Percentiles rank a stretch among this genome's conserved stretches.
Evolutionary conservation across 345 rosid genomes (phyloP).

Genomic region (Aquilaria yunnanensis): DNA sequence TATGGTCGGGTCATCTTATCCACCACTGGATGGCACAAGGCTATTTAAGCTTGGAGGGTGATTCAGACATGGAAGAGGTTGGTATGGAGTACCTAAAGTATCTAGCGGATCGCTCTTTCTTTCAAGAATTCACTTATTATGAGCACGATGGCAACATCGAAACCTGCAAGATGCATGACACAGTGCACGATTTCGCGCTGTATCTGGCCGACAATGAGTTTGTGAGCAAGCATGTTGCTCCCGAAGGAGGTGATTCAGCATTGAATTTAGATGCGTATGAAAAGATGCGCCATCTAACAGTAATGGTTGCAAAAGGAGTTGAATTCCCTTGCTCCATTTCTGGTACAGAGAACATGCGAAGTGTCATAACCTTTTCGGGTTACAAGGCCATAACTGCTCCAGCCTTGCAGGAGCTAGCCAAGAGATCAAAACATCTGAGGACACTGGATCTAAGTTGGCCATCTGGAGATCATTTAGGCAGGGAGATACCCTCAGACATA

Average conservation of each 20-base stretch:
- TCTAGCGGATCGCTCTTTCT: background rate
- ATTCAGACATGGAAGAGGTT: background rate
- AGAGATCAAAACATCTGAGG: background rate
- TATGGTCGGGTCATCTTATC: background rate
- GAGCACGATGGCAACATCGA: background rate
- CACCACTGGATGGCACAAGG: slow-evolving; percentile 1
- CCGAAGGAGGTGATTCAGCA: background rate
- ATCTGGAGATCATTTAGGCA: too few relatives aligned
- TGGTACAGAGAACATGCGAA: slow-evolving; percentile 2
- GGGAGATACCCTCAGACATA: background rate
- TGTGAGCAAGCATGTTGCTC: background rate
- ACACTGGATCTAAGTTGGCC: background rate
- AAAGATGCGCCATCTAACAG: background rate
- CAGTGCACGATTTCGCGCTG: background rate
- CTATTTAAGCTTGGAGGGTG: background rate
- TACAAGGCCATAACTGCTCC: too few relatives aligned
- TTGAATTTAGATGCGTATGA: background rate
- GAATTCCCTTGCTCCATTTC: background rate
- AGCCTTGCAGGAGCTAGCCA: background rate
- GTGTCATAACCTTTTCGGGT: background rate
- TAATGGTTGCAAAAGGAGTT: background rate
- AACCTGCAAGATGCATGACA: background rate
- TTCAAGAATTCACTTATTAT: background rate
- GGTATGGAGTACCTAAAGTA: background rate
- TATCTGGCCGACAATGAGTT: background rate